phyloP scores from a whole-genome alignment of 192 early-diverging fungal genomes.

The Radiomyces spectabilis region DNA sequence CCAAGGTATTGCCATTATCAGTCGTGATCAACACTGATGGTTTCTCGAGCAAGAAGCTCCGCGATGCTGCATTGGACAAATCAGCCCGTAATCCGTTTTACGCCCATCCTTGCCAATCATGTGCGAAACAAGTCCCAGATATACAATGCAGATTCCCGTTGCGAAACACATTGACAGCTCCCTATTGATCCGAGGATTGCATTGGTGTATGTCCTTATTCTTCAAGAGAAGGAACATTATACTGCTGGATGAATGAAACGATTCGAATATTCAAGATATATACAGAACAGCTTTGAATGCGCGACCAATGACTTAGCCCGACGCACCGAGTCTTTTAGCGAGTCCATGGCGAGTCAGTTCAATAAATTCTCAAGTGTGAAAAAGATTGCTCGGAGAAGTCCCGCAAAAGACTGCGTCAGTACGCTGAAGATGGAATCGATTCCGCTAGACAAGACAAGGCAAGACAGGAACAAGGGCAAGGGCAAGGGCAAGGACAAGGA shows the following conservation, averaged over 20 bases:
- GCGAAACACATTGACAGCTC: background rate
- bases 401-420: too few relatives aligned
- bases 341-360: too few relatives aligned
- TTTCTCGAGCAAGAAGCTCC: background rate
- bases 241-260: background rate
- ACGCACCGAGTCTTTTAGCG: too few relatives aligned
- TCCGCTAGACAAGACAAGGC: too few relatives aligned
- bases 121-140: background rate
- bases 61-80: background rate
- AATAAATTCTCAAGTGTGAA: too few relatives aligned
- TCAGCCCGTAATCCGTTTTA: background rate
- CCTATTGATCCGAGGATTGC: background rate
- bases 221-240: background rate
- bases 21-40: background rate
- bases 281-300: background rate
- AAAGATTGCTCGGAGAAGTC: too few relatives aligned
- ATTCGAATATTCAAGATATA: background rate
- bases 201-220: background rate
- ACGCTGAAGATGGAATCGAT: too few relatives aligned
- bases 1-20: background rate
- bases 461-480: too few relatives aligned
- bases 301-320: too few relatives aligned
- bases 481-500: too few relatives aligned
- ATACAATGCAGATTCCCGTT: background rate
- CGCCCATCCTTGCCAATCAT: background rate